Conservation (phyloP, 768 basidiomycete genomes). For the Lactifluus subvellereus region DNA sequence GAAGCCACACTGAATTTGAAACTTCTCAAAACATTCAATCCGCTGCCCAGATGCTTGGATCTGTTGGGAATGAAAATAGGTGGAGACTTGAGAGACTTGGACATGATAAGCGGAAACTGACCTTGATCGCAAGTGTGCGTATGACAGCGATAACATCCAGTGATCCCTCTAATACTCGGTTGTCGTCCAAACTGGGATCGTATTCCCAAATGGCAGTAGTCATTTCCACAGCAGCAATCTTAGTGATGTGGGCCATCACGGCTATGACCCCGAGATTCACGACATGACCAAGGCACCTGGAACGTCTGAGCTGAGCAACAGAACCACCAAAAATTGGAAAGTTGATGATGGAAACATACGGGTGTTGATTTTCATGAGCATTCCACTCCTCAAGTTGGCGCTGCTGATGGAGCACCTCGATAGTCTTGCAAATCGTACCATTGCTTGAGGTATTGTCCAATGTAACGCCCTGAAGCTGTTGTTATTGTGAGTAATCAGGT, state of each 20-base stretch:
- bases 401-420: too few relatives aligned
- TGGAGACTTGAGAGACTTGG: background rate
- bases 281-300: background rate
- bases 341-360: background rate
- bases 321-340: background rate
- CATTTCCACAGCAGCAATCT: background rate
- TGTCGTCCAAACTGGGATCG: background rate
- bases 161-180: background rate
- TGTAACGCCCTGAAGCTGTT: too few relatives aligned
- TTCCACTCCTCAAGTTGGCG: too few relatives aligned
- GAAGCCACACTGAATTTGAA: too few relatives aligned
- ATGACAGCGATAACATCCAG: background rate
- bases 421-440: too few relatives aligned
- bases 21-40: too few relatives aligned
- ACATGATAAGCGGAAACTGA: background rate
- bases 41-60: too few relatives aligned
- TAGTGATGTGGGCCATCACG: constrained; percentile 1
- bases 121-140: background rate
- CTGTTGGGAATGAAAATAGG: background rate
- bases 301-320: background rate
- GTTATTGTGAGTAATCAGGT: too few relatives aligned
- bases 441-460: too few relatives aligned
- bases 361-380: background rate
- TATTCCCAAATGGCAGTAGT: constrained; percentile 7
- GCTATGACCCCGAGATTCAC: background rate